Evolutionary conservation across 2,329 filamentous ascomycete genomes (phyloP), one percentile per base, ranked within the genome.

Genomic region (Penicillium sp.): DNA sequence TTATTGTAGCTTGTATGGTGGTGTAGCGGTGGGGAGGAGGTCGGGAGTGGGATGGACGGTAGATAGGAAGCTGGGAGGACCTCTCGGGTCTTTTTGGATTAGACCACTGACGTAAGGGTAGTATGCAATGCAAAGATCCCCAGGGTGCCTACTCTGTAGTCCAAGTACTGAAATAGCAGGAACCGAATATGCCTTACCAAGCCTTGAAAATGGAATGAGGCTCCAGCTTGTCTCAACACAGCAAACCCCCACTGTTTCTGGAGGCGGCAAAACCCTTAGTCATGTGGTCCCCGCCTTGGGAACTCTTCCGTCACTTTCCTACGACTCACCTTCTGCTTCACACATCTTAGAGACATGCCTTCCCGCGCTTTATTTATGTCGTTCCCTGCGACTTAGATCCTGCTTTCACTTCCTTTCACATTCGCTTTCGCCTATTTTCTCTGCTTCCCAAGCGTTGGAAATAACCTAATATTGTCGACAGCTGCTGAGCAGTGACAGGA

Each of bases 1-100:
- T 98, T 62, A 45, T 75, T 67, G 51, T 22, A 16, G 37, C 27
- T 55, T 26, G 26, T 51, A 21, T 39, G 22, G 46, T 31, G 33
- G 37, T 53, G 48, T 39, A 14, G 50, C 24, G 14, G 16, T 48
- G 49, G 48, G 52, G 52, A 35, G 57, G 48, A 56, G 54, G 39
- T 45, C 49, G 46, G 56, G 53, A 27, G 48, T 50, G 48, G 48
- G 33, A 29, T 33, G 46, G 29, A 35, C n/a, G 48, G 24, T 50
- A 50, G 48, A 39, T n/a, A 33, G 47, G 31, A 35, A 27, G 48
- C 48, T 50, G 22, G 35, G 48, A 50, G 48, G 48, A 50, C 48
- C 48, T 50, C 33, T n/a, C 33, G 48, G 35, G 48, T 26, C 21
- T 33, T 33, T 5, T 39, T 22, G 16, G 22, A 39, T 19, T 29